Conservation (phyloP, 345 rosid genomes). For the Citrus cavaleriei region DNA sequence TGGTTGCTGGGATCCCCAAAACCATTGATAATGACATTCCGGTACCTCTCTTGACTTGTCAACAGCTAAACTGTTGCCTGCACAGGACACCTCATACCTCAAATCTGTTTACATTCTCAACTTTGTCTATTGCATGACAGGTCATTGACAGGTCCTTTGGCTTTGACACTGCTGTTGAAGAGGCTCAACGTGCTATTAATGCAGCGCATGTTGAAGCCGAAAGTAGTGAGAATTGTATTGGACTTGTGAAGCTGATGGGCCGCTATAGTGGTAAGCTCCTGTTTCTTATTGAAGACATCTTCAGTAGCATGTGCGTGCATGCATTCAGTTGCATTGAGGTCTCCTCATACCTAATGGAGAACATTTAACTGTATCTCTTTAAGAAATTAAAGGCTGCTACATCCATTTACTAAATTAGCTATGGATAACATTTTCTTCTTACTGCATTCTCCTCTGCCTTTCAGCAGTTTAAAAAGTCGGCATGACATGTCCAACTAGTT, state of each 20-base stretch:
- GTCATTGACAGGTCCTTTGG: slow-evolving; percentile 83
- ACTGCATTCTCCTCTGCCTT: background rate
- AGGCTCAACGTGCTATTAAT: slow-evolving; percentile 91
- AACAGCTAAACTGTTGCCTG: background rate
- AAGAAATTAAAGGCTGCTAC: background rate
- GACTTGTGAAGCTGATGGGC: slow-evolving; percentile 90
- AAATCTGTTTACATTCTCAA: background rate
- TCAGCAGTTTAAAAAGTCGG: background rate
- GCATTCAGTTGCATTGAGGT: background rate
- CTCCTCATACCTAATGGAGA: background rate
- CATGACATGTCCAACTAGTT: background rate
- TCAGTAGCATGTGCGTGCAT: background rate
- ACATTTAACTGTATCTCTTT: background rate
- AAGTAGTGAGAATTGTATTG: slow-evolving; percentile 76
- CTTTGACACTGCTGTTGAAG: slow-evolving; percentile 94
- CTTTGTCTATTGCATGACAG: slow-evolving; percentile 22
- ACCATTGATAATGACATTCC: slow-evolving; percentile 93
- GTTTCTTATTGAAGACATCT: background rate
- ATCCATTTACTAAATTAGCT: background rate
- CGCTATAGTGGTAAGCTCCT: slow-evolving; percentile 71
- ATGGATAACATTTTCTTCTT: background rate
- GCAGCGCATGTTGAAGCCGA: slow-evolving; percentile 94
- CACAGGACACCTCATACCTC: background rate
- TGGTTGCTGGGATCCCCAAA: slow-evolving; percentile 81
- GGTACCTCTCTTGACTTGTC: slow-evolving; percentile 25